Evolutionary conservation across 2,329 filamentous ascomycete genomes (phyloP).

Genomic region (Cryphonectria parasitica): DNA sequence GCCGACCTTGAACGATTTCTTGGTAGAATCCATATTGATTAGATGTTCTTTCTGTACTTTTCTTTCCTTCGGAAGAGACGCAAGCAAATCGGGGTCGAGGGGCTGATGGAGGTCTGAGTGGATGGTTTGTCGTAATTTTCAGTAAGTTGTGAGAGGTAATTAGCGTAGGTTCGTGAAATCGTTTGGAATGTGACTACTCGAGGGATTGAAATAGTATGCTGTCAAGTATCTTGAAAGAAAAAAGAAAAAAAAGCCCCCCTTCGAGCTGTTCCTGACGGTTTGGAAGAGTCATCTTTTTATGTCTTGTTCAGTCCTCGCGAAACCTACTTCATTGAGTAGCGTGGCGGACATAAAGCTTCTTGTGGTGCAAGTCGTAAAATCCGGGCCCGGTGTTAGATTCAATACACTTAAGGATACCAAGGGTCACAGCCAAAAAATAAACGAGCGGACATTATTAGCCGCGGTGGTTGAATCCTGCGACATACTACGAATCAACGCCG

Average conservation of each 20-base stretch:
- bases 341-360: no score
- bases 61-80: not conserved
- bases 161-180: not conserved
- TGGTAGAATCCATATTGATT: not conserved
- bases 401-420: no score
- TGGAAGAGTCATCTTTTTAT: not conserved
- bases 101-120: not conserved
- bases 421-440: not conserved
- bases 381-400: no score
- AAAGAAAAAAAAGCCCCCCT: no score
- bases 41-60: not conserved
- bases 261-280: not conserved
- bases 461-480: not conserved
- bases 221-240: not conserved
- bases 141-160: not conserved
- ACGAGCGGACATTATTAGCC: not conserved
- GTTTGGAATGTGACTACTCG: not conserved
- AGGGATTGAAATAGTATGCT: not conserved
- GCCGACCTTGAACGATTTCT: slow-evolving; percentile 31
- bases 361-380: no score
- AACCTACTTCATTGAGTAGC: not conserved
- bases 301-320: not conserved
- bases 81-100: not conserved
- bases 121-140: not conserved
- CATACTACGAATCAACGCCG: not conserved